Evolutionary conservation across 352 stramenopile species (phyloP), one percentile per base, ranked within the genome.

Genomic region (Pythium guiyangense): DNA sequence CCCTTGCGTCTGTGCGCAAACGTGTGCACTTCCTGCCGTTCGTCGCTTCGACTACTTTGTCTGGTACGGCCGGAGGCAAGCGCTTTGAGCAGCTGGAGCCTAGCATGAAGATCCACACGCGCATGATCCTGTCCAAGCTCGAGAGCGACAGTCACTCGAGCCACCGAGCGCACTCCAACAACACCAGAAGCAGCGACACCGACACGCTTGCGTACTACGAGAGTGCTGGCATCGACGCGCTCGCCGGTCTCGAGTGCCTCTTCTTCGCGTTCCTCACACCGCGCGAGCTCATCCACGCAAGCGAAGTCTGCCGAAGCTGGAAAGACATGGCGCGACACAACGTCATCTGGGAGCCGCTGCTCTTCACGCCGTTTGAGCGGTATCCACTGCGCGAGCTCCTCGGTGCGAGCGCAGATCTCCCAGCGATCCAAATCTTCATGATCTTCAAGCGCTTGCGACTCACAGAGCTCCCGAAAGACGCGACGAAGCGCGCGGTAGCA

Each of bases 351-450:
- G 84, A 91, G 50, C 74, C 78, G 52, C 52, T 79, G 48, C 69
- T 93, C 1, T 34, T 85, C 18, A 88, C 81, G 27, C 66, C 73
- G 3, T 47, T 77, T 26, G 81, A 92, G 46, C 64, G 60, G 20
- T 90, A 92, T 59, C 75, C 77, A n/a, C 60, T 92, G 47, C 81
- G 81, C 0, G 42, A 58, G 20, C 61, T 93, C 12, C 55, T 93
- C 0, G 78, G 81, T 0, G 61, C 88, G 22, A 35, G 52, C 8
- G 44, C n/a, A 11, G 52, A 64, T 1, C 55, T 92, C 8, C 79
- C 84, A 26, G 81, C 81, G 9, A 86, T 90, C 26, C 69, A 90
- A 52, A 77, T 92, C 45, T 89, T 77, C 49, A 90, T 86, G 66
- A 67, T 92, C 25, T 93, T 80, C 65, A 64, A 71, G 25, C 74